Base-by-base conservation (phyloP, 345 rosid species). In the Erucastrum elatum region DNA sequence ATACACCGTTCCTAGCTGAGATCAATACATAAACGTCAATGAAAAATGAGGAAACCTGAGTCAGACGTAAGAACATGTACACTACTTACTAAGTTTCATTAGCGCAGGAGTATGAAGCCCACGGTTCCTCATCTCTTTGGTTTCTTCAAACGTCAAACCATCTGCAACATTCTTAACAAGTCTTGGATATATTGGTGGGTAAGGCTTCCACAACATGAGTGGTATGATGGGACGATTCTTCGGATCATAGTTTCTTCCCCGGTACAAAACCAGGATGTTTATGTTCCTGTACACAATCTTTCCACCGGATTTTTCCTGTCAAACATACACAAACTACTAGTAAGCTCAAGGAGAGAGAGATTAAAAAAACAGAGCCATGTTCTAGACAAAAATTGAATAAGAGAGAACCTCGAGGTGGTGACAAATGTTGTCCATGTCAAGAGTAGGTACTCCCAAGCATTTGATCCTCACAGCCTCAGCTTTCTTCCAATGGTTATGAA, bases 381-480 rank as follows among this genome's bases (percentile, higher is more conserved):
- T 65, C 37, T 51, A 55, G 15, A 26, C 31, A 29, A 29, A 27
- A 15, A 64, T 67, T 70, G 34, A 9, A 30, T 61, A 75, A 72
- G 67, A 66, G 96, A 63, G 26, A 90, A 90, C 97, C 97, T 94
- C 94, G 29, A 94, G 92, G 77, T 94, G 94, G 86, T 87, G 87
- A 82, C 91, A 87, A 35, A 94, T 77, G 70, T 88, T 94, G 84
- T 89, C 96, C 97, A 94, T 92, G 80, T 92, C 97, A 75, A 92
- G 90, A 29, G 96, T 92, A 37, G 94, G 97, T 72, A 88, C 96
- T 68, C 97, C 98, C 84, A 92, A 84, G 75, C 97, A 92, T 85
- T 94, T 90, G 67, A 94, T 90, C 85, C 98, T 92, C 75, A 89
- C 90, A 21, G 97, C 98, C 77, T 92, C 94, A 0, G 97, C 93